Evolutionary conservation across 768 basidiomycete species (phyloP).

Genomic region (Daedalea quercina): DNA sequence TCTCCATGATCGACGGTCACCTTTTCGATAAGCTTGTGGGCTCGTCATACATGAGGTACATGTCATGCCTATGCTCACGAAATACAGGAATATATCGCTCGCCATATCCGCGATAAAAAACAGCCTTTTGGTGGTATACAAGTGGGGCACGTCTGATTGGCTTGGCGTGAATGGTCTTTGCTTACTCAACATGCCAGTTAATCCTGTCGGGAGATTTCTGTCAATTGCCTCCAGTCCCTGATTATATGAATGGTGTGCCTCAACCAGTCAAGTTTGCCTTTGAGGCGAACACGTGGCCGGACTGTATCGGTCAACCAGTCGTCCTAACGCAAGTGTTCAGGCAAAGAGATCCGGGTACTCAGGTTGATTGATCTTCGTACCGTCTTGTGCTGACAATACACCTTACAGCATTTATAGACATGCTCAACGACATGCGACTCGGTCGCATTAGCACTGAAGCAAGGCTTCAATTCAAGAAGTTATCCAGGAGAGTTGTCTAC

Average conservation of each 20-base stretch:
- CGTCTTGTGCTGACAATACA: not conserved
- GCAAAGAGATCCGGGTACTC: slow-evolving; percentile 79
- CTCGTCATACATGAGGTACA: slow-evolving; percentile 1
- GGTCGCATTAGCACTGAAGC: slow-evolving; percentile 48
- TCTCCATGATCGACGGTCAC: slow-evolving; percentile 83
- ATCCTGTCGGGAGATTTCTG: slow-evolving; percentile 87
- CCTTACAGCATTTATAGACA: slow-evolving; percentile 54
- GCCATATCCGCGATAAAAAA: slow-evolving; percentile 41
- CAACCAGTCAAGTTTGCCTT: slow-evolving; percentile 65
- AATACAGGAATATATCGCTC: slow-evolving; percentile 57
- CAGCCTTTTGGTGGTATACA: slow-evolving; percentile 84
- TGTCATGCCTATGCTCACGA: not conserved
- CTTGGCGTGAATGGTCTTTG: not conserved
- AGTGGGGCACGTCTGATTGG: slow-evolving; percentile 27
- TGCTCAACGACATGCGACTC: slow-evolving; percentile 85
- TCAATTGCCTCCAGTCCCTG: slow-evolving; percentile 79
- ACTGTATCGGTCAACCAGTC: slow-evolving; percentile 51
- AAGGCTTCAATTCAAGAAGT: slow-evolving; percentile 40
- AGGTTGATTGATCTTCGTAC: too few relatives aligned
- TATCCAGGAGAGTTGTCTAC: slow-evolving; percentile 55
- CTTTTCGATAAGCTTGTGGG: slow-evolving; percentile 78
- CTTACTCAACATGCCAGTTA: slow-evolving; percentile 39
- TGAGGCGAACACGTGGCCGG: slow-evolving; percentile 68
- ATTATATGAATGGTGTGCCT: slow-evolving; percentile 35
- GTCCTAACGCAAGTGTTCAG: slow-evolving; percentile 74